Percentiles rank a stretch among this genome's conserved stretches.
phyloP scores from a whole-genome alignment of 257 asterid genomes.

The Fraxinus anomala region DNA sequence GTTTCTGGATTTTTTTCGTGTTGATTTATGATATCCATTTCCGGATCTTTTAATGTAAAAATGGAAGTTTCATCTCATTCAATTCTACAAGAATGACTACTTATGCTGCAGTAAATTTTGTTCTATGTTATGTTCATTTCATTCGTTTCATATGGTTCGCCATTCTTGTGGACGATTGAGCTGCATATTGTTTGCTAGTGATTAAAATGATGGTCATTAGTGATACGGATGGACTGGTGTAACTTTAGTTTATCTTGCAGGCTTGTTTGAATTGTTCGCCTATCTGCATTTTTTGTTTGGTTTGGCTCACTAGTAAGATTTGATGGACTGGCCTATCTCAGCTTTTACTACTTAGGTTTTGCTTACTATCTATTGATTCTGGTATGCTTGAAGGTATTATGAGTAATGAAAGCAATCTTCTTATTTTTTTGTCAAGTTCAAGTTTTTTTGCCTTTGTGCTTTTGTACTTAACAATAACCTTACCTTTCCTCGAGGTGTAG shows the following conservation, averaged over 20 bases:
- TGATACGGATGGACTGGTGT: neutral
- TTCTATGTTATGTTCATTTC: neutral
- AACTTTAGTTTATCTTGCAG: neutral
- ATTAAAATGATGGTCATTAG: neutral
- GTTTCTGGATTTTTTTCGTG: neutral
- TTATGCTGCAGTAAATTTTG: neutral
- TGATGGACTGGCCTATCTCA: neutral
- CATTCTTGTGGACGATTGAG: neutral
- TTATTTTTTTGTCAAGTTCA: neutral
- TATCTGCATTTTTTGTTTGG: neutral
- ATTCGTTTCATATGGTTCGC: neutral
- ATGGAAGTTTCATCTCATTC: neutral
- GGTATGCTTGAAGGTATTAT: neutral
- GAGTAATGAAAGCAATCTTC: neutral
- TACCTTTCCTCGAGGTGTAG: neutral
- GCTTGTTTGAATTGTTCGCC: slow-evolving; percentile 6
- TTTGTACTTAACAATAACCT: neutral
- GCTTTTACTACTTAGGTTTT: neutral
- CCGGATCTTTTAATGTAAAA: neutral
- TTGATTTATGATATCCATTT: slow-evolving; percentile 5
- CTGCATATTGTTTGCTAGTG: neutral
- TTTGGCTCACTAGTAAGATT: neutral
- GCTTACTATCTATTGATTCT: neutral
- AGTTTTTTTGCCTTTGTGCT: neutral
- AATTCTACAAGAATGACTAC: neutral